Conservation (phyloP, 371 early-diverging fungal genomes). For the Mortierella sp. region DNA sequence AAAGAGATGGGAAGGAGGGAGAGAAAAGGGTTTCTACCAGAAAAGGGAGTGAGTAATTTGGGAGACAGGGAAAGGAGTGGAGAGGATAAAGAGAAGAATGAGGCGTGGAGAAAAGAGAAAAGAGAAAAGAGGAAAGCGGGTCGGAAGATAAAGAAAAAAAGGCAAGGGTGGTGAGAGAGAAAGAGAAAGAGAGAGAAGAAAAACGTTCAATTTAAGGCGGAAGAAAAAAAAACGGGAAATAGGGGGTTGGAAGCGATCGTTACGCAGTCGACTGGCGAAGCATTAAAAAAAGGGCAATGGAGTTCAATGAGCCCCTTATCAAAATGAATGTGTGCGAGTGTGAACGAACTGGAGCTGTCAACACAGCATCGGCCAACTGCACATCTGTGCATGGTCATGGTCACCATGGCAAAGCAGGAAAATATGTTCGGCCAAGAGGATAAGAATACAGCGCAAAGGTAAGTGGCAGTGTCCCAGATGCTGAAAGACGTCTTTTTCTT, state of each 20-base stretch:
- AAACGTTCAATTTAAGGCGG: not conserved
- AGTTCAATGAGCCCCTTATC: too few species aligned
- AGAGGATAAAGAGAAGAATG: not conserved
- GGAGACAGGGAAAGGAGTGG: not conserved
- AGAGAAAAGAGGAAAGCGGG: not conserved
- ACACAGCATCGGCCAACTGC: not conserved
- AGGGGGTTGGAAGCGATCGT: not conserved
- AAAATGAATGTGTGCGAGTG: too few species aligned
- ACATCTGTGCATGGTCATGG: not conserved
- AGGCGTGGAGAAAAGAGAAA: not conserved
- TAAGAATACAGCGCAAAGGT: too few species aligned
- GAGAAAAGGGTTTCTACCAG: not conserved
- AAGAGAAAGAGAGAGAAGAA: not conserved
- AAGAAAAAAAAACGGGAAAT: too few species aligned
- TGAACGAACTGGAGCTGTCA: too few species aligned
- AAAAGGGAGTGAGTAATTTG: not conserved
- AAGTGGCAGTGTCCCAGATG: too few species aligned
- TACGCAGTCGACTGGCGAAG: too few species aligned
- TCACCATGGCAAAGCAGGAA: not conserved
- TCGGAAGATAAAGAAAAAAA: not conserved
- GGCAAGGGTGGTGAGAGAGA: not conserved
- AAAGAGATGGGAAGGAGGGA: not conserved
- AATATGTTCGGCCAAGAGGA: not conserved
- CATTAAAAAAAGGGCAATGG: too few species aligned
- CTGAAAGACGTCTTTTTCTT: too few species aligned